These are phyloP conservation scores for Mallotus nudiflorus DNA, from an alignment of 345 rosid genomes.

Conservation along the genomic window DNA sequence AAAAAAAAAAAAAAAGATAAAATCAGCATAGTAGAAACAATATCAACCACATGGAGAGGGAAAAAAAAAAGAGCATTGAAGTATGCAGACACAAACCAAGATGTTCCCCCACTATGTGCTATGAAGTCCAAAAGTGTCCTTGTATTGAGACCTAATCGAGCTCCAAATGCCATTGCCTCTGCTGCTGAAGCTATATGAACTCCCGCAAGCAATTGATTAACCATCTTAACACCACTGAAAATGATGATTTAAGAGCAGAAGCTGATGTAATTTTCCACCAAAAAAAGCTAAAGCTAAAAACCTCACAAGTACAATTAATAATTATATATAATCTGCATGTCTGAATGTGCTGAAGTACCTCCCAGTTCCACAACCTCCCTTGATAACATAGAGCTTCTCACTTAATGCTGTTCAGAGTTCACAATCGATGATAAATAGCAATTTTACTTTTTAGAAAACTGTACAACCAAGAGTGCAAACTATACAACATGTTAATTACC, in stretches of 20 bases:
- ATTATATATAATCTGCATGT: background rate
- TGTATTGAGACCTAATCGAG: constrained; percentile 84
- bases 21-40: background rate
- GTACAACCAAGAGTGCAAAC: constrained; percentile 15
- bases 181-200: constrained; percentile 96
- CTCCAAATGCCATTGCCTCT: constrained; percentile 97
- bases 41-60: background rate
- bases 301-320: background rate
- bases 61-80: background rate
- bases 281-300: background rate
- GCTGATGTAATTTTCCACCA: background rate
- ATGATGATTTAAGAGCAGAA: constrained; percentile 2
- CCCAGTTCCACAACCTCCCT: constrained; percentile 96
- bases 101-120: constrained; percentile 64
- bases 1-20: background rate
- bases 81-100: constrained; percentile 60
- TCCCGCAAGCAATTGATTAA: constrained; percentile 97
- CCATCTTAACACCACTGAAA: constrained; percentile 82
- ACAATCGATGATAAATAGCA: constrained; percentile 22
- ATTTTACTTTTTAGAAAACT: constrained; percentile 19
- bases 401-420: constrained; percentile 64
- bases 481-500: constrained; percentile 39
- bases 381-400: constrained; percentile 90
- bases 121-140: constrained; percentile 66
- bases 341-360: constrained; percentile 49